Evolutionary conservation across 192 early-diverging fungal species (phyloP).

Genomic region (Obelidium mucronatum): DNA sequence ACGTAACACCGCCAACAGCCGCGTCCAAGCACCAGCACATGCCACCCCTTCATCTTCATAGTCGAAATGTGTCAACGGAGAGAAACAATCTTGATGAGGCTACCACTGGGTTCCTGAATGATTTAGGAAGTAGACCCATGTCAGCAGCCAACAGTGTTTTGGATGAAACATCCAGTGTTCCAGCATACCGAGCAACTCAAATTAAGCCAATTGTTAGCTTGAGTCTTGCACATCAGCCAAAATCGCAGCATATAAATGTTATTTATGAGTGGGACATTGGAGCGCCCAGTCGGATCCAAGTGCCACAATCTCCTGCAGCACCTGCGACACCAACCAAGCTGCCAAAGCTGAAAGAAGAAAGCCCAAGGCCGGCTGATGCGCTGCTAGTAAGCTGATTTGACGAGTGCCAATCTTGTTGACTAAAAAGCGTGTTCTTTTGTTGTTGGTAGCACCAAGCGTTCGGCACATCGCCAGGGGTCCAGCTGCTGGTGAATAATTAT

Average conservation of each 20-base stretch:
- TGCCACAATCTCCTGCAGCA: background rate
- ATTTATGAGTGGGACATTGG: constrained; percentile 37
- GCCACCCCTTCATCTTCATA: no score
- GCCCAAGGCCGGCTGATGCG: background rate
- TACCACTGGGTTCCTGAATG: background rate
- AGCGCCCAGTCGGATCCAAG: constrained; percentile 13
- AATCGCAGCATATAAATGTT: background rate
- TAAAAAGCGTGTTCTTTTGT: no score
- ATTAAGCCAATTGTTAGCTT: background rate
- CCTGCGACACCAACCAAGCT: background rate
- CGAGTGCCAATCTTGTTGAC: no score
- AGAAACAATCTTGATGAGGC: background rate
- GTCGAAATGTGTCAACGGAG: no score
- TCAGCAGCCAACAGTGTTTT: background rate
- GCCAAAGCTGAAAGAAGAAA: background rate
- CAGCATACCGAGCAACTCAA: background rate
- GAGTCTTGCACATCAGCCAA: background rate
- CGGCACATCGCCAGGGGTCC: constrained; percentile 23
- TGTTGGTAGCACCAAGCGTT: constrained; percentile 1
- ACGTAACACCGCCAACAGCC: background rate
- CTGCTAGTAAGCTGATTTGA: no score
- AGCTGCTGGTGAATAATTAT: constrained; percentile 35
- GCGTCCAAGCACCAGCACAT: no score
- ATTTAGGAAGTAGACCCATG: background rate
- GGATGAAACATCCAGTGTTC: background rate